Base-by-base conservation (phyloP, 306 rosid genomes). In the Erythrophleum fordii region DNA sequence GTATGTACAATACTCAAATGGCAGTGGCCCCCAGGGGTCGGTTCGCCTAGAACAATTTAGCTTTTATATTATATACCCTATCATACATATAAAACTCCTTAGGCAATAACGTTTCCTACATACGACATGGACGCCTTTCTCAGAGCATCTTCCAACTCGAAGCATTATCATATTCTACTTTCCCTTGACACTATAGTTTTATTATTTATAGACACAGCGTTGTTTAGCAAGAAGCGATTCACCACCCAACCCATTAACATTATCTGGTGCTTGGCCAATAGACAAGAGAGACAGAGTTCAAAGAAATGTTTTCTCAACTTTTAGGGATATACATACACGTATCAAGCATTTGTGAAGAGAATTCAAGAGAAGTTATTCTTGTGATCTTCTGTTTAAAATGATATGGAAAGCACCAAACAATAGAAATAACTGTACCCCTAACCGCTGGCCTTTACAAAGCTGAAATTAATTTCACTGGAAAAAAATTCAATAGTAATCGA, bases 401-500 rank as follows among this genome's bases (percentile, higher is more conserved):
- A 48, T 14, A 81, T n/a, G 11, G 42, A 35, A 23, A 56, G 0
- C 68, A 52, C 34, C 61, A 31, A 82, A 23, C 5, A 25, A 56
- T 41, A 73, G 71, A 7, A 79, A 79, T 25, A 73, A 12, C 4
- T 16, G 53, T 74, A 64, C 23, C 34, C 64, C 52, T 22, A 62
- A 35, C 71, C 42, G 8, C 13, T 20, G 29, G 26, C 59, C 62
- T 48, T 37, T 80, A 77, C 77, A 81, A 46, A 44, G 42, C 58
- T 51, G 51, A 35, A 41, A 49, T 66, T 16, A 52, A 46, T 60
- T 69, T 66, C 81, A 66, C 20, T 28, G 44, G 66, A 29, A 56
- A n/a, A 76, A 83, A 58, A 51, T 60, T 72, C 79, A 68, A 70
- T 45, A 42, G 52, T 20, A 59, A n/a, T 68, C 75, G 53, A 37